Evolutionary conservation across 148 eudicot species (phyloP), one percentile per base, ranked within the genome.

Genomic region (Diospyros lotus): DNA sequence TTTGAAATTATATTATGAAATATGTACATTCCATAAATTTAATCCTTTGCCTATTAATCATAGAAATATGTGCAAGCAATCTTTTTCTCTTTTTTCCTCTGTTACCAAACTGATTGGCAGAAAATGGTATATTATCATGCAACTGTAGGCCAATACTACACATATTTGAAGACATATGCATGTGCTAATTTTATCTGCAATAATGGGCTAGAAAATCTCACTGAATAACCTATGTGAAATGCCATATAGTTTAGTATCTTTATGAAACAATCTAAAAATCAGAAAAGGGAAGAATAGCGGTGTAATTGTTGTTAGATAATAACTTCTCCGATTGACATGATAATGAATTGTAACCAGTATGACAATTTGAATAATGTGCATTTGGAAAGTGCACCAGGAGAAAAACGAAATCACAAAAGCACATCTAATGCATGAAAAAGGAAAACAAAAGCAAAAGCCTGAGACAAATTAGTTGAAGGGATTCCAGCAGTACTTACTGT

Each of bases 401-500:
- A 28, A 28, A 28, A 28, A 28, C 28, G 28, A 28, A 28, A 28
- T 28, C 28, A 28, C 28, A 28, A 28, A 28, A 28, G 28, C 28
- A 28, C 28, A 0, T 28, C 61, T 45, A 53, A 39, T n/a, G n/a
- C 72, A 3, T 4, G 45, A 53, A 53, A 53, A 40, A 39, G 9
- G 17, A 60, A 60, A 60, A 28, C 11, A 60, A 60, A 18, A 60
- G 17, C 17, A 69, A 38, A 52, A 10, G 11, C 6, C 18, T 50
- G 17, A 51, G 13, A 15, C 44, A 61, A 54, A 38, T 41, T 45
- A 12, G 48, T 10, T 68, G 40, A 80, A 77, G 54, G 67, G 67
- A 42, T 39, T 12, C 53, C 3, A 44, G 56, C 74, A 15, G 56
- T 80, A 86, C 99, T 89, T 78, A 96, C 99, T 60, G 97, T 93